Conservation (phyloP, 2,329 filamentous ascomycete species). For the Coleophoma eucalyptorum region DNA sequence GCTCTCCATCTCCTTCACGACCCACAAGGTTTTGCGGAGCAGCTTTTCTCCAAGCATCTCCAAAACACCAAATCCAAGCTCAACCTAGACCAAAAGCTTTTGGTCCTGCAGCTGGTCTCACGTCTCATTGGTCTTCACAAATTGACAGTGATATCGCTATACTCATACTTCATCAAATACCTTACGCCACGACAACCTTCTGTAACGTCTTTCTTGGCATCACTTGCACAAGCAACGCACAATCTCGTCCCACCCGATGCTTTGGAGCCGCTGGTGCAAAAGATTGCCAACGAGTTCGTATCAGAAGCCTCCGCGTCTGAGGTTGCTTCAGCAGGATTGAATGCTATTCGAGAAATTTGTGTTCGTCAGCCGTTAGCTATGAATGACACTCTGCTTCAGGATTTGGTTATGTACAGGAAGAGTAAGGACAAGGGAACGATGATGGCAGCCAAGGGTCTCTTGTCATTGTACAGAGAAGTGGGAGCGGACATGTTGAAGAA, state of each 20-base stretch:
- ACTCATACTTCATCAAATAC: constrained; percentile 95
- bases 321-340: constrained; percentile 87
- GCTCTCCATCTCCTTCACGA: constrained; percentile 92
- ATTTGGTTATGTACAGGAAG: constrained; percentile 92
- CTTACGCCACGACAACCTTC: constrained; percentile 83
- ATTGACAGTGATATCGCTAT: constrained; percentile 82
- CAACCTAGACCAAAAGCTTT: constrained; percentile 80
- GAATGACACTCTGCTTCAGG: constrained; percentile 91
- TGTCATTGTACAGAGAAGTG: constrained; percentile 88
- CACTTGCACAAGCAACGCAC: constrained; percentile 87
- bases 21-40: constrained; percentile 89
- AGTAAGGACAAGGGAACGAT: constrained; percentile 99
- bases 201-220: constrained; percentile 91
- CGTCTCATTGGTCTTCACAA: constrained; percentile 90
- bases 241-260: constrained; percentile 88
- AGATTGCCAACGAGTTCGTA: constrained; percentile 98
- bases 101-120: constrained; percentile 88
- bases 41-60: constrained; percentile 85
- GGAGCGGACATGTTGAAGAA: constrained; percentile 85
- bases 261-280: constrained; percentile 84
- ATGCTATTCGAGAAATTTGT: constrained; percentile 93
- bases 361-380: constrained; percentile 92
- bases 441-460: constrained; percentile 92
- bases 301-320: constrained; percentile 89
- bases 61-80: constrained; percentile 83